These are phyloP conservation scores for Blastobotrys attinorum DNA, from an alignment of 805 yeast genomes.

Conservation along the genomic window DNA sequence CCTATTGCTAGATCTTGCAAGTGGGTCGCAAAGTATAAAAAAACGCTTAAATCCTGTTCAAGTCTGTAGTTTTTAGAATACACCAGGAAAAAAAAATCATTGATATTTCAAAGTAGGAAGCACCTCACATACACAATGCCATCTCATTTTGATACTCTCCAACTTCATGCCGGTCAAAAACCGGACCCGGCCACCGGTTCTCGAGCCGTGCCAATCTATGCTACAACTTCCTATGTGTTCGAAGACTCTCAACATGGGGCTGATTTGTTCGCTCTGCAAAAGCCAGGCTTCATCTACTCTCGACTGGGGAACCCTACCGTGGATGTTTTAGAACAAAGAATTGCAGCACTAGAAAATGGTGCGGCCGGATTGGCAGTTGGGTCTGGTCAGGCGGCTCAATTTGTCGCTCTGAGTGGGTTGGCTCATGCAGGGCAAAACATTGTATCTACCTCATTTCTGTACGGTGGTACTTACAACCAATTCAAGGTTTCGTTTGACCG, in stretches of 20 bases:
- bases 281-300: constrained; percentile 80
- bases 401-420: constrained; percentile 70
- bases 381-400: constrained; percentile 97
- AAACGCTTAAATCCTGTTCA: too few relatives aligned
- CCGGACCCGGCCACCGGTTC: constrained; percentile 57
- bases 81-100: too few relatives aligned
- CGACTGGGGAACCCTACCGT: constrained; percentile 90
- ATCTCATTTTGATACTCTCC: constrained; percentile 75
- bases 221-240: constrained; percentile 84
- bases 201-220: constrained; percentile 90
- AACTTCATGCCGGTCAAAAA: constrained; percentile 91
- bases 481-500: constrained; percentile 88
- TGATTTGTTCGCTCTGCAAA: constrained; percentile 75
- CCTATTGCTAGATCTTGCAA: too few relatives aligned
- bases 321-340: constrained; percentile 83
- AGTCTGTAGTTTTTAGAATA: too few relatives aligned
- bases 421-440: constrained; percentile 88
- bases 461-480: constrained; percentile 96
- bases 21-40: too few relatives aligned
- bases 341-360: constrained; percentile 91
- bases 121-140: constrained; percentile 24
- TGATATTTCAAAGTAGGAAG: too few relatives aligned
- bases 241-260: constrained; percentile 89
- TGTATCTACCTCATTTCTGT: constrained; percentile 74
- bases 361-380: constrained; percentile 81